Percentiles rank a stretch among this genome's conserved stretches.
Conservation (phyloP, 1,139 yeast species). For the Suhomyces chickasaworum region DNA sequence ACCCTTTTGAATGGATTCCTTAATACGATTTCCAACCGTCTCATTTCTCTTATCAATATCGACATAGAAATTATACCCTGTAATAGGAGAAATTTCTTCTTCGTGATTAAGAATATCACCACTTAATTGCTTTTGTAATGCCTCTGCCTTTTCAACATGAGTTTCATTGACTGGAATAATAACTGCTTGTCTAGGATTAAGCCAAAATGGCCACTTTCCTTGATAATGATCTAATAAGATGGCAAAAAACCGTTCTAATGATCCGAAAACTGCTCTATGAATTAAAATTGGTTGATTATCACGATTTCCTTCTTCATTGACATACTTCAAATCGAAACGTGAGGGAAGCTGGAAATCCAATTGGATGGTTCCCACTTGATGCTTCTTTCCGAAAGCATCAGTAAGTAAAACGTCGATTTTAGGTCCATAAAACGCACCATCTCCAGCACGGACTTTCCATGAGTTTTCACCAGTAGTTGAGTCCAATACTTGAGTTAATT, state of each 20-base stretch:
- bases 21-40: conserved; percentile 78
- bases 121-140: conserved; percentile 48
- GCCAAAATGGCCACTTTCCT: conserved; percentile 99
- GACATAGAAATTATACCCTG: conserved; percentile 66
- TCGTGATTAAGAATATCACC: conserved; percentile 46
- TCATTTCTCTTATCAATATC: conserved; percentile 77
- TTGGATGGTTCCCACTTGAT: conserved; percentile 96
- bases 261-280: conserved; percentile 94
- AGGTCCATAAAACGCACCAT: conserved; percentile 99
- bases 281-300: conserved; percentile 80
- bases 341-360: conserved; percentile 92
- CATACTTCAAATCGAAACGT: conserved; percentile 75
- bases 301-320: conserved; percentile 50
- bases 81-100: conserved; percentile 48
- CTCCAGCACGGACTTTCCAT: conserved; percentile 85
- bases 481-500: conserved; percentile 66
- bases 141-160: conserved; percentile 57
- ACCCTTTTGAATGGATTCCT: conserved; percentile 74
- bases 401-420: conserved; percentile 83
- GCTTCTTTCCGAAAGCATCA: conserved; percentile 81
- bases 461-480: conserved; percentile 51
- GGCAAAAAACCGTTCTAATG: conserved; percentile 90
- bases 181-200: conserved; percentile 90
- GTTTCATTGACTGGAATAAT: conserved; percentile 75
- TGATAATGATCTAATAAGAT: conserved; percentile 85